Conservation (phyloP, 2,329 filamentous ascomycete species). For the Epichloe glyceriae region DNA sequence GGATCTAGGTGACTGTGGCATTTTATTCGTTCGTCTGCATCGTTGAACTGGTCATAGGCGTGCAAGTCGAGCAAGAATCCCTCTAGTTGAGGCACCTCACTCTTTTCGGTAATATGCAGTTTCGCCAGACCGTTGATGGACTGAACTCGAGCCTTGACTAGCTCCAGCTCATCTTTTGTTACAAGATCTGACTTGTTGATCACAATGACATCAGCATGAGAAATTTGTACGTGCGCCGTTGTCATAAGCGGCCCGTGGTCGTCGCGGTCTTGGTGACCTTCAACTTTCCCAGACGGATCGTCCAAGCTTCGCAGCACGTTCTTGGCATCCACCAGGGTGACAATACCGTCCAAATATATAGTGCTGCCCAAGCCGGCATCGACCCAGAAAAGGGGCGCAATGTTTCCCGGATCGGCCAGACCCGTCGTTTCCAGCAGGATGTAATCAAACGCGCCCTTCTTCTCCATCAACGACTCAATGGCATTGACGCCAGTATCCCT, state of each 20-base stretch:
- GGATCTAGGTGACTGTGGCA: slow-evolving; percentile 88
- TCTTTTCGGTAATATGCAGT: slow-evolving; percentile 69
- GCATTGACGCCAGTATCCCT: slow-evolving; percentile 88
- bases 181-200: slow-evolving; percentile 92
- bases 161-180: slow-evolving; percentile 50
- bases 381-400: slow-evolving; percentile 94
- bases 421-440: slow-evolving; percentile 95
- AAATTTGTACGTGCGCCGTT: slow-evolving; percentile 91
- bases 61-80: slow-evolving; percentile 81
- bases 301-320: slow-evolving; percentile 77
- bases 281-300: slow-evolving; percentile 46
- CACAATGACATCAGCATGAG: slow-evolving; percentile 87
- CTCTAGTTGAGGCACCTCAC: slow-evolving; percentile 68
- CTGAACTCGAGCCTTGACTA: slow-evolving; percentile 55
- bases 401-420: slow-evolving; percentile 85
- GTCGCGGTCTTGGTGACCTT: slow-evolving; percentile 38
- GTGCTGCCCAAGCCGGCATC: slow-evolving; percentile 90
- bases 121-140: slow-evolving; percentile 86
- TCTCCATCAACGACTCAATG: slow-evolving; percentile 91
- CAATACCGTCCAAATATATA: slow-evolving; percentile 93
- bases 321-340: slow-evolving; percentile 89
- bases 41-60: slow-evolving; percentile 75
- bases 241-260: slow-evolving; percentile 60
- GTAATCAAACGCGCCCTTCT: slow-evolving; percentile 89
- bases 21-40: slow-evolving; percentile 57